Base-by-base conservation (phyloP, 192 early-diverging fungal genomes). In the Entomortierella lignicola region DNA sequence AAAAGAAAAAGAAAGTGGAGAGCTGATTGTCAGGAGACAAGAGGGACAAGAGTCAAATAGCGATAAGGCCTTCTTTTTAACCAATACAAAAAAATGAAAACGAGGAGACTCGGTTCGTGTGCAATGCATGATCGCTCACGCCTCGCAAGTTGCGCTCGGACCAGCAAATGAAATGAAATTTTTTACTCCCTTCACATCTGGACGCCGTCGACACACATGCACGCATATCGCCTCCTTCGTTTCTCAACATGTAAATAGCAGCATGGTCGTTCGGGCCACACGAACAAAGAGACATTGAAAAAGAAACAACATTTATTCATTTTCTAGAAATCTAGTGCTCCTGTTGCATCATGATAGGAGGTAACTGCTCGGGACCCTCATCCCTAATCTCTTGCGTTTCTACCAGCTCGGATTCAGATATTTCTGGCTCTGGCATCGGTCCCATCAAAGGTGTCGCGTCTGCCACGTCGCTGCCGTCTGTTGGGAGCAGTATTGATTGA, bases 321-420 rank as follows among this genome's bases (percentile, higher is more conserved):
- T n/a, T n/a, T n/a, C n/a, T n/a, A n/a, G n/a, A n/a, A n/a, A n/a
- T n/a, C n/a, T n/a, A n/a, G n/a, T n/a, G n/a, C n/a, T n/a, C 61
- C 32, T 63, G 61, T 30, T 63, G 61, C 30, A 51, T 50, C 30
- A 52, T 0, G 21, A 63, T 50, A 13, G 61, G 48, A 2, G 61
- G 61, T 30, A 63, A 52, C 41, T 63, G 44, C 21, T 63, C 48
- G n/a, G n/a, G n/a, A n/a, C n/a, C n/a, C n/a, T n/a, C n/a, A n/a
- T n/a, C n/a, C n/a, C n/a, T n/a, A n/a, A n/a, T 7, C 7, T 15
- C 20, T 30, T 12, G 29, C 7, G 54, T 12, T 29, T 12, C 3
- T 55, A 30, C 8, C 29, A 30, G 26, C 8, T 25, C 6, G 4
- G 23, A n/a, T n/a, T n/a, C n/a, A n/a, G n/a, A n/a, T n/a, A n/a